These are phyloP conservation scores for Suillus clintonianus DNA, from an alignment of 768 basidiomycete genomes.

Conservation along the genomic window DNA sequence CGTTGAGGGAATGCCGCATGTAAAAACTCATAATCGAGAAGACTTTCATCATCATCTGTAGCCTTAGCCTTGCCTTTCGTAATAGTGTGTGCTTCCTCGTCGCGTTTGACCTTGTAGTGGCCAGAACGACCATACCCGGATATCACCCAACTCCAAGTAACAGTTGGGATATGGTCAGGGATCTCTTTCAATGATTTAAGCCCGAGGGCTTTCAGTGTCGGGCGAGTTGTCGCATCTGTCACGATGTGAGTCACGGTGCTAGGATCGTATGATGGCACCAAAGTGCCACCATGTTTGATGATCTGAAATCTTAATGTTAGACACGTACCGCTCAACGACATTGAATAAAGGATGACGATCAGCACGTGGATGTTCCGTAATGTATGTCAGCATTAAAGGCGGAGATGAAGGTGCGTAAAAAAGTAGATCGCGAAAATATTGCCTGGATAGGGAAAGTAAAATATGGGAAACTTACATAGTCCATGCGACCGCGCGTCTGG, in stretches of 20 bases:
- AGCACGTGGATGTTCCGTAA: neutral
- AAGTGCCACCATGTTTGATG: conserved; percentile 59
- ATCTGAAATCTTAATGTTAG: conserved; percentile 44
- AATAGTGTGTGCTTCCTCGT: conserved; percentile 5
- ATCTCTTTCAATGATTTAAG: conserved; percentile 55
- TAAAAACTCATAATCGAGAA: conserved; percentile 41
- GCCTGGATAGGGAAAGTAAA: conserved; percentile 1
- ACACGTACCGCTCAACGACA: neutral
- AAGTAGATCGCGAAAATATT: neutral
- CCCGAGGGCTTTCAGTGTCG: conserved; percentile 43
- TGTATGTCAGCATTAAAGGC: neutral
- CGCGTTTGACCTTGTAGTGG: conserved; percentile 13
- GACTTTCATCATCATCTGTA: conserved; percentile 4
- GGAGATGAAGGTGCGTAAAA: neutral
- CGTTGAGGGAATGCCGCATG: conserved; percentile 52
- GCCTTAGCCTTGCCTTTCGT: conserved; percentile 16
- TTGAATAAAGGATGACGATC: neutral
- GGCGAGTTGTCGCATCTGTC: conserved; percentile 39
- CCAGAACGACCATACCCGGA: conserved; percentile 36
- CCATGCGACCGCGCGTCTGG: conserved; percentile 58
- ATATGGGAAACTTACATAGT: conserved; percentile 49
- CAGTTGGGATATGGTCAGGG: conserved; percentile 63
- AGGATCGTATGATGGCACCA: conserved; percentile 61
- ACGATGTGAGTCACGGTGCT: conserved; percentile 66
- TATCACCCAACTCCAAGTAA: conserved; percentile 64